Base-by-base conservation (phyloP, 208 protist species). In the Strigomonas galati region DNA sequence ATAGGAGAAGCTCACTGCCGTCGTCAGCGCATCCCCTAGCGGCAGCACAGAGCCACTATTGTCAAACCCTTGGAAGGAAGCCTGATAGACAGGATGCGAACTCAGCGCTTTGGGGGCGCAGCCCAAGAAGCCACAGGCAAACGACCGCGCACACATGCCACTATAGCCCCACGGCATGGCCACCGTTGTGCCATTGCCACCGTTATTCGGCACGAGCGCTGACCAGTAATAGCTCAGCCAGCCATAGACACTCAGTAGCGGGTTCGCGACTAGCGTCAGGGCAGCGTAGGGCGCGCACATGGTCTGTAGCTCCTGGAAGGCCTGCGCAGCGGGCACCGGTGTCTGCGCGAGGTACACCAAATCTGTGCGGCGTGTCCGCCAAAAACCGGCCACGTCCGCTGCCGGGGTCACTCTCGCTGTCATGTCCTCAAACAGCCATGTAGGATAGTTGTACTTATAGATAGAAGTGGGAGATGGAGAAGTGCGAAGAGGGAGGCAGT, bases 81-180 rank as follows among this genome's bases (percentile, higher is more conserved):
- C 27, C 21, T 35, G 54, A 46, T 68, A 73, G 30, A 19, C 43
- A 15, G 31, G 43, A 26, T 62, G n/a, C 0, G 28, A 51, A 26
- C 27, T 1, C 3, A 73, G 37, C 31, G 26, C 12, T 55, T 67
- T 62, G 51, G 61, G 27, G 21, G 61, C 31, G 2, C 62, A 52
- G 44, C 71, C 71, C 30, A 77, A 60, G 9, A 30, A 37, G 23
- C 65, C 71, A 17, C 58, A 46, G 23, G 44, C 35, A 51, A 56
- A 72, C 48, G 56, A 66, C 7, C 61, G 43, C 37, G 71, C 71
- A 28, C 71, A 77, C 14, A 71, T 26, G 28, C 65, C 65, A 23
- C 65, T 72, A 60, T 65, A 72, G 27, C 71, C 71, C 71, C 71
- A 77, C 43, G 71, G 71, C 65, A 77, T 63, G 24, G 44, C 49